Evolutionary conservation across 495 filamentous ascomycete genomes (phyloP), one percentile per base, ranked within the genome.

Genomic region (Elaphomyces granulatus): DNA sequence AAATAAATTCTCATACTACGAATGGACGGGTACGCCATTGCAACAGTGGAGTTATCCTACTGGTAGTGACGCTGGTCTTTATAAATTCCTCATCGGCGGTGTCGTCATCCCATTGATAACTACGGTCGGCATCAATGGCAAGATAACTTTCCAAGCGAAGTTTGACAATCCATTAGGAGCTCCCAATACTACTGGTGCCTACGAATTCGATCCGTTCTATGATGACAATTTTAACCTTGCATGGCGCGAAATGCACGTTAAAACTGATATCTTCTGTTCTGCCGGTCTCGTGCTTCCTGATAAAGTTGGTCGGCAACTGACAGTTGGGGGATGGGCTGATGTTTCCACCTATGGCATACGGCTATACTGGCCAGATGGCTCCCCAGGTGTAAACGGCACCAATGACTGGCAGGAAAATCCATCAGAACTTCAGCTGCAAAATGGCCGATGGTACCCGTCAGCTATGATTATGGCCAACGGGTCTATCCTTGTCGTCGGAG

Each of bases 321-420:
- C 67, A 32, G 54, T 80, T 20, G 77, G 77, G 20, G 77, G 77
- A 15, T 81, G 77, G 77, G 66, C 75, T 8, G 64, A 68, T n/a
- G 60, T 68, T 26, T 71, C 74, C 1, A 78, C 72, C 8, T 74
- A 70, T 42, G 77, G 77, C 37, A 61, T 80, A 14, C 66, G 77
- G 35, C 50, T 81, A 23, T 80, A 80, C 54, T 64, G 66, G 52
- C 77, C 77, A 19, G 71, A 77, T 51, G 75, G 74, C 38, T 60
- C 63, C 3, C 61, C 64, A 14, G 74, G 74, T n/a, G 63, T 67
- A 7, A 43, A 49, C 36, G 70, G 73, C 15, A 20, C 46, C 36
- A 75, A 76, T 39, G 75, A 81, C 48, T 80, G 77, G 77, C 58
- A 78, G 50, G 77, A 81, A 47, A 73, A 81, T 44, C 62, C 68